Evolutionary conservation across 2,329 filamentous ascomycete genomes (phyloP), one percentile per base, ranked within the genome.

Genomic region (Fusarium hostae): DNA sequence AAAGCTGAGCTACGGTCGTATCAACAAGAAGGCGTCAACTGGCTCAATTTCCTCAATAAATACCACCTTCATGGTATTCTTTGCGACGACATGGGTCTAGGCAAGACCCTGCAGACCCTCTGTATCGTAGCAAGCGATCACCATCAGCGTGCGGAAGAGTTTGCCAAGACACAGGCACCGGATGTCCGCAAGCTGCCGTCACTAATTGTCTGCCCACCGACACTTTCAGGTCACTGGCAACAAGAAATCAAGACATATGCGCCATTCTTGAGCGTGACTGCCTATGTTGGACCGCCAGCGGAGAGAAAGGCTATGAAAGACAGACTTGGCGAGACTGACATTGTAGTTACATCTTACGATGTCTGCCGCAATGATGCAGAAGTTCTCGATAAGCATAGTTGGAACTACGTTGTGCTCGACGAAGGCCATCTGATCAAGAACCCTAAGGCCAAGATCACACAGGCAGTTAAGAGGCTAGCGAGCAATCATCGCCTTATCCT

Each of bases 391-490:
- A 90, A 93, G 59, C 89, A 96, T 78, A 96, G 89, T 74, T 99
- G 95, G 94, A 99, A 99, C 79, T 99, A 99, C 79, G 93, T 96
- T 62, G 95, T 99, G 7, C 89, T 99, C 11, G 96, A 99, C 78
- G 96, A 99, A 83, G 96, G 97, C 4, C 96, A 99, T 83, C 84
- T 99, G 71, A 99, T 99, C 86, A 99, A 99, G 86, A 99, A 99
- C 80, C 94, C 96, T 6, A 97, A 96, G 80, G 95, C 97, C 3
- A 99, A 99, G 84, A 96, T 97, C 67, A 97, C 94, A 1, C 88
- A 95, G 67, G 95, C 96, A 1, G 95, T 98, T 73, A 99, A 99
- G 85, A 90, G 90, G 64, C 86, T 99, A 37, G 83, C 89, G 10
- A 97, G 94, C 79, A 98, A 99, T 76, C 97, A 99, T 79, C 92